Evolutionary conservation across 2,329 filamentous ascomycete genomes (phyloP).

Genomic region (Scorias spongiosa): DNA sequence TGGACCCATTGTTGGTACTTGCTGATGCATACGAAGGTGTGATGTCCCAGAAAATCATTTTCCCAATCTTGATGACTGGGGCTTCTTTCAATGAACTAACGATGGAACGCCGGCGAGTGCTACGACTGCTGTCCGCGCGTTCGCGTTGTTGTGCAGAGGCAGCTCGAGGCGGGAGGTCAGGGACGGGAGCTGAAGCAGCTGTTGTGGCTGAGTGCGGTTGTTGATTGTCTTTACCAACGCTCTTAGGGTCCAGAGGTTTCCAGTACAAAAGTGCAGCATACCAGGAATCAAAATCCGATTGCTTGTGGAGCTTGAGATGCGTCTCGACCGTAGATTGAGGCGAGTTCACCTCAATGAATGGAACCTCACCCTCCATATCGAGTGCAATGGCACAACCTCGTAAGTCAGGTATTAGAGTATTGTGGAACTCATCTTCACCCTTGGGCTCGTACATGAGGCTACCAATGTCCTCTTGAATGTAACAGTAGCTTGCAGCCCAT

Average conservation of each 20-base stretch:
- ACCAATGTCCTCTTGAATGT: constrained; percentile 62
- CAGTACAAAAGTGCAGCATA: constrained; percentile 67
- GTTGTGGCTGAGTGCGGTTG: constrained; percentile 12
- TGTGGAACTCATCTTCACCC: constrained; percentile 48
- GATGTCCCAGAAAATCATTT: constrained; percentile 66
- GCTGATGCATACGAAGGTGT: constrained; percentile 33
- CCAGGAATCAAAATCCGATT: constrained; percentile 62
- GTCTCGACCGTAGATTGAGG: constrained; percentile 44
- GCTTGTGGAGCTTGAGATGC: constrained; percentile 46
- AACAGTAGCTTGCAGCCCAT: constrained; percentile 60
- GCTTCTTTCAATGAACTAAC: constrained; percentile 43
- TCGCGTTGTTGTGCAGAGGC: constrained; percentile 8
- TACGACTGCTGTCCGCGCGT: constrained; percentile 14
- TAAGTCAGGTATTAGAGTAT: constrained; percentile 55
- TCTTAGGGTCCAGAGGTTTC: constrained; percentile 55
- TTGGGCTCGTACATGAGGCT: constrained; percentile 61
- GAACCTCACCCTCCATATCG: constrained; percentile 31
- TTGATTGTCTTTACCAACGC: constrained; percentile 37
- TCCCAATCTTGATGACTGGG: constrained; percentile 76
- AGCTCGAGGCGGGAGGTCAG: constrained; percentile 5
- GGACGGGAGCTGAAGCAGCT: constrained; percentile 6
- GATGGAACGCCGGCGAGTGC: constrained; percentile 29
- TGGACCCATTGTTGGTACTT: constrained; percentile 6
- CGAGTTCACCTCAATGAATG: constrained; percentile 36
- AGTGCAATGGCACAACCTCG: constrained; percentile 55